Base-by-base conservation (phyloP, 192 early-diverging fungal genomes). In the Allomyces macrogynus region DNA sequence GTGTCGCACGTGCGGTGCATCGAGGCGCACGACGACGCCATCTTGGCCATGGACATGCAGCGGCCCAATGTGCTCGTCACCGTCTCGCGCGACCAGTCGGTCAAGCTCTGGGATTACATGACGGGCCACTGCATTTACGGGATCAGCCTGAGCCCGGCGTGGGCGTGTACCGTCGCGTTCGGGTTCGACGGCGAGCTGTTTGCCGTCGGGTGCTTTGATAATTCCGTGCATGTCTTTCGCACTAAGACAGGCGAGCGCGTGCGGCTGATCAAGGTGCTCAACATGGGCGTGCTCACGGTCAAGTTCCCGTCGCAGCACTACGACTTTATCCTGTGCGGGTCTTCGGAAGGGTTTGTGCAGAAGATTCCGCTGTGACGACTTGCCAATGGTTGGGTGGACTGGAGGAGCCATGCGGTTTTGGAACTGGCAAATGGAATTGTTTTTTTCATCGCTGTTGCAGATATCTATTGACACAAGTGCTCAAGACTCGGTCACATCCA, bases 171-270 rank as follows among this genome's bases (percentile, higher is more conserved):
- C 2, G 65, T 81, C 16, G 54, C 70, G 57, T 76, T 83, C 43
- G 71, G 68, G 5, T 64, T 67, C 23, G 71, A 77, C 67, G 81
- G 78, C 5, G 73, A 77, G 60, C 80, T 77, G 60, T 77, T 82
- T 69, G 81, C 75, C 1, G 74, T 75, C 5, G 81, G 81, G 5
- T 77, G 72, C 4, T 83, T 82, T 67, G 81, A 83, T 67, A 82
- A 80, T 64, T 80, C 74, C 62, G 64, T 83, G 10, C 44, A 66
- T 22, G 79, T 83, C 5, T 82, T 75, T 62, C 66, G 70, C 26
- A 80, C 75, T 3, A 70, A 66, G 24, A 75, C 77, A 60, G 72
- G 71, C 20, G 69, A 62, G n/a, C 64, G 68, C 12, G 72, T 82
- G 27, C 66, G 81, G 12, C 65, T 74, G 66, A 75, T 83, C 32